Conservation (phyloP, 2,329 filamentous ascomycete genomes). For the Epichloe scottii region DNA sequence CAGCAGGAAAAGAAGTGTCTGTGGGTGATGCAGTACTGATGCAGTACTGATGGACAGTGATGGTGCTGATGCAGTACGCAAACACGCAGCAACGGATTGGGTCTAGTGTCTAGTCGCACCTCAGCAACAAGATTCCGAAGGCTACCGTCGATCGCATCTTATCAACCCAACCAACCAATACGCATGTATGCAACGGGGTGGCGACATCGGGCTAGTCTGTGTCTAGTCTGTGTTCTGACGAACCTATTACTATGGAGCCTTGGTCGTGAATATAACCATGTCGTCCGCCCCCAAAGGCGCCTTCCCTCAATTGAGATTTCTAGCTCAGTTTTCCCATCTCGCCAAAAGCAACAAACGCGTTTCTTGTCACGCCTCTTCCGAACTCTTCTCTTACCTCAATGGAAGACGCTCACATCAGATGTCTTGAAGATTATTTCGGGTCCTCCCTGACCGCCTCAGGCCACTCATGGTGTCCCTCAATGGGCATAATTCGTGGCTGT, state of each 20-base stretch:
- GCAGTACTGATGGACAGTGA: no score
- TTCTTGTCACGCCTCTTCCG: not conserved
- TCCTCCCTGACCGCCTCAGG: constrained; percentile 8
- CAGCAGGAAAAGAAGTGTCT: not conserved
- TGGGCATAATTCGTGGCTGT: constrained; percentile 22
- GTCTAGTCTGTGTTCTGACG: not conserved
- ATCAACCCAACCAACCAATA: not conserved
- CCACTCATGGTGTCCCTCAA: constrained; percentile 21
- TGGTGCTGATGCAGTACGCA: no score
- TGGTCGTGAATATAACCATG: not conserved
- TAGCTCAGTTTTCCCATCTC: not conserved
- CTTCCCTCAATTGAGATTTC: not conserved
- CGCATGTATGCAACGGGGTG: not conserved
- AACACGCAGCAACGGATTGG: not conserved
- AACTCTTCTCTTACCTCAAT: constrained; percentile 4
- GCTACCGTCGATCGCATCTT: not conserved
- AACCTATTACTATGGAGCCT: not conserved
- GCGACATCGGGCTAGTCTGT: not conserved
- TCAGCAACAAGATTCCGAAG: not conserved
- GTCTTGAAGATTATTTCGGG: constrained; percentile 8
- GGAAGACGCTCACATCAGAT: constrained; percentile 7
- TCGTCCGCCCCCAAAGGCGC: not conserved
- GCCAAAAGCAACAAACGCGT: not conserved
- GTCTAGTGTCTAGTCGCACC: not conserved
- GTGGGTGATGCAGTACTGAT: no score